Evolutionary conservation across 2,329 filamentous ascomycete species (phyloP), one percentile per base, ranked within the genome.

Genomic region (Cercospora sesami): DNA sequence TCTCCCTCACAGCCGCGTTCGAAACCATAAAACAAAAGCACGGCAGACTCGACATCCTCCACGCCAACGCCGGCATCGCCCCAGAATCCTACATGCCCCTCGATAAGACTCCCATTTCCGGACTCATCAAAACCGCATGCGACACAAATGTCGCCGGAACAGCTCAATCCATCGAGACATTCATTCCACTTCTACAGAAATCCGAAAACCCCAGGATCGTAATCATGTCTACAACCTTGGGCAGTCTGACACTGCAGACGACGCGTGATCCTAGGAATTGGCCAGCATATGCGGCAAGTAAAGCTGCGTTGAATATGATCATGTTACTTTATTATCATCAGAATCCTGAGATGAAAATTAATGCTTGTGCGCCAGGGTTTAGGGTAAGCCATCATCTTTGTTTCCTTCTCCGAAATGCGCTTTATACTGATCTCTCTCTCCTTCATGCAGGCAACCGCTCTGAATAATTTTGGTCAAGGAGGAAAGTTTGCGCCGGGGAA

Each of bases 31-130:
- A 78, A n/a, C 67, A 73, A 21, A 79, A 78, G 14, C 79, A 80
- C 66, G 84, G 82, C 12, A 79, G 76, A 16, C 42, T 89, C 3
- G 86, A 89, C 58, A 76, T 80, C 1, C 80, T 89, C 0, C 75
- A 89, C 66, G 88, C 88, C 76, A 89, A 89, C 64, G 86, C 84
- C 0, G 86, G 83, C 28, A 73, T 76, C n/a, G 66, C 70, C 0
- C 57, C 39, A 36, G 65, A 63, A 7, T 31, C 59, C 64, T 69
- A 48, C 18, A 57, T 60, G 30, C 16, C 14, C 10, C 14, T 48
- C 4, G 31, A 31, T 1, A 58, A 58, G 14, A 55, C 51, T 9
- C 66, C 62, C 3, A 64, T 64, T 1, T 58, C 45, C 4, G 45
- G 62, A 5, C 28, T 64, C 1, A 18, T 64, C 21, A 61, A 53